A percentile compares a stretch with the other conserved stretches of the same genome.
Conservation (phyloP, 2,329 filamentous ascomycete species). For the Ophiostoma perfectum region DNA sequence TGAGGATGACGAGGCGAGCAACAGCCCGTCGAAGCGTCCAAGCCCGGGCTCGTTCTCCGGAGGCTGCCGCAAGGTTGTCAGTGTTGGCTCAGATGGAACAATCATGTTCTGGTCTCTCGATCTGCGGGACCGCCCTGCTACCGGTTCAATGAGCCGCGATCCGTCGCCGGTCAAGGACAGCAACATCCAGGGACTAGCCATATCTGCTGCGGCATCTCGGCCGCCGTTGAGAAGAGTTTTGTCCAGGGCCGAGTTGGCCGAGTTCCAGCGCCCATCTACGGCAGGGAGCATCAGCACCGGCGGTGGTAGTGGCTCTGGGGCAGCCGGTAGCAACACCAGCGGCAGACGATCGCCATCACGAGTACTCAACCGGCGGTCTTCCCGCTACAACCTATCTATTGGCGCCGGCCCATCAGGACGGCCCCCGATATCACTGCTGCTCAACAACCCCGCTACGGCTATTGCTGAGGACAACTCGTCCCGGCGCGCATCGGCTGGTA, state of each 20-base stretch:
- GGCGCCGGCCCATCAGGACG: conserved; percentile 30
- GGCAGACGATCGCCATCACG: conserved; percentile 54
- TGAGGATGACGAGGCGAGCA: background rate
- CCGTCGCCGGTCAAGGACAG: conserved; percentile 48
- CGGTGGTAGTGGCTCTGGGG: background rate
- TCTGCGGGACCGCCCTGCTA: conserved; percentile 41
- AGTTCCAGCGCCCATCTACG: conserved; percentile 57
- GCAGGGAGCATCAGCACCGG: conserved; percentile 26
- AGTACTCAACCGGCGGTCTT: conserved; percentile 50
- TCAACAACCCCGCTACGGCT: conserved; percentile 39
- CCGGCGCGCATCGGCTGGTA: conserved; percentile 43
- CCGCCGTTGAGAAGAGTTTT: conserved; percentile 79
- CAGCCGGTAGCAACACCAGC: conserved; percentile 7
- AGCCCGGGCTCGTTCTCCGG: conserved; percentile 25
- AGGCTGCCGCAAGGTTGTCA: conserved; percentile 55
- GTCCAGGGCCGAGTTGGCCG: conserved; percentile 79
- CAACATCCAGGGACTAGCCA: conserved; percentile 28
- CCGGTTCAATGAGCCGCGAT: conserved; percentile 24
- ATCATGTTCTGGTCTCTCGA: conserved; percentile 72
- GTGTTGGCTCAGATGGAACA: conserved; percentile 72
- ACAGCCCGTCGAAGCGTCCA: conserved; percentile 6
- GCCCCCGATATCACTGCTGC: conserved; percentile 39
- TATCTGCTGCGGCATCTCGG: conserved; percentile 44
- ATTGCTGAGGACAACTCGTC: conserved; percentile 45
- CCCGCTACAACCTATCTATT: conserved; percentile 43